These are phyloP conservation scores for Immersiporthe knoxdaviesiana DNA, from an alignment of 2,329 filamentous ascomycete species.

Conservation along the genomic window DNA sequence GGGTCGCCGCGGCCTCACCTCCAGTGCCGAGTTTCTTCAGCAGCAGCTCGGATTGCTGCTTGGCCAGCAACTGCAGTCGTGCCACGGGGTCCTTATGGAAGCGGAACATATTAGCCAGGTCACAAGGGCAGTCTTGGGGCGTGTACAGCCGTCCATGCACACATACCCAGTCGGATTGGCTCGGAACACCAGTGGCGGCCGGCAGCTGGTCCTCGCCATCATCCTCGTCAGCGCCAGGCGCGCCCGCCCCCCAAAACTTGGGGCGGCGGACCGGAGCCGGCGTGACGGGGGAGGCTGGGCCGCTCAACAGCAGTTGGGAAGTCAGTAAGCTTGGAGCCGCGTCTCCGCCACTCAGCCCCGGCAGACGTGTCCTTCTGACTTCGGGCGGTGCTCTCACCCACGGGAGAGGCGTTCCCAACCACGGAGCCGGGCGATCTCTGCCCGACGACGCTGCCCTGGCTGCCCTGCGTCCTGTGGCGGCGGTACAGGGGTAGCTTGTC, in stretches of 20 bases:
- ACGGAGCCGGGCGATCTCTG: constrained; percentile 33
- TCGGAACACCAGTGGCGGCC: constrained; percentile 78
- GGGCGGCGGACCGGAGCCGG: constrained; percentile 76
- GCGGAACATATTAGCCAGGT: constrained; percentile 57
- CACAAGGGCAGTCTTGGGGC: constrained; percentile 57
- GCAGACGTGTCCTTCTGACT: constrained; percentile 24
- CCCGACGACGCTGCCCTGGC: constrained; percentile 37
- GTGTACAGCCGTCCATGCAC: constrained; percentile 56
- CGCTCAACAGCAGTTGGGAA: constrained; percentile 83
- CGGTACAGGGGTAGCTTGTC: constrained; percentile 70
- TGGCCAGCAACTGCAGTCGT: constrained; percentile 71
- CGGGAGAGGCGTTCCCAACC: constrained; percentile 21
- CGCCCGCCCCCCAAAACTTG: constrained; percentile 65
- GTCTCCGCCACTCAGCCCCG: constrained; percentile 35
- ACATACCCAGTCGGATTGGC: constrained; percentile 95
- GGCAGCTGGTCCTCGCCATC: constrained; percentile 65
- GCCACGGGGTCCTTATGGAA: constrained; percentile 67
- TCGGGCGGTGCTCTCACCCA: constrained; percentile 25
- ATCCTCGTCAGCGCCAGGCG: constrained; percentile 50
- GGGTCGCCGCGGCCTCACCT: constrained; percentile 29
- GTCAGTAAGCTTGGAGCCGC: constrained; percentile 74
- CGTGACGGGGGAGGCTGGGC: constrained; percentile 86
- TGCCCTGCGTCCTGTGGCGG: constrained; percentile 41
- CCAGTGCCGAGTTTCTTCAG: constrained; percentile 53
- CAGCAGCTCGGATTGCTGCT: constrained; percentile 66